Percentiles rank a stretch among this genome's conserved stretches.
These are phyloP conservation scores for Sporothrix euskadiensis DNA, from an alignment of 2,329 filamentous ascomycete species.

Conservation along the genomic window DNA sequence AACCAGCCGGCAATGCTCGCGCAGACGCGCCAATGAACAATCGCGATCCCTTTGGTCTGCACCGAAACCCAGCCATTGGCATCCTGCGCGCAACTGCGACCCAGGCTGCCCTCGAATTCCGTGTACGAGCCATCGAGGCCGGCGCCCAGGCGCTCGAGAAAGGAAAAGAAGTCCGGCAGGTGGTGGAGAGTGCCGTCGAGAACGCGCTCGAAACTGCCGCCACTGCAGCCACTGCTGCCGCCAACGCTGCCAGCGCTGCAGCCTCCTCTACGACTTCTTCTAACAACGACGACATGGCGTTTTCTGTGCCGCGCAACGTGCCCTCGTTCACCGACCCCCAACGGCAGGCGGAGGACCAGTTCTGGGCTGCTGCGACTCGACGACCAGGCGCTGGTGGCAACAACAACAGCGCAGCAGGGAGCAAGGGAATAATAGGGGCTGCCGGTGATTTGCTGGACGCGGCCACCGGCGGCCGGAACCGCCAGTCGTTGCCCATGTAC, in stretches of 20 bases:
- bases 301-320: constrained; percentile 67
- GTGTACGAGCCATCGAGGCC: constrained; percentile 52
- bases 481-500: constrained; percentile 79
- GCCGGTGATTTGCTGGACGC: constrained; percentile 66
- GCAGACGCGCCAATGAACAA: constrained; percentile 41
- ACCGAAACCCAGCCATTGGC: constrained; percentile 43
- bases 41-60: constrained; percentile 48
- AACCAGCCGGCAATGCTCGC: constrained; percentile 22
- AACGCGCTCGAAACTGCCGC: constrained; percentile 29
- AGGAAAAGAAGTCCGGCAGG: constrained; percentile 41
- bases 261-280: neutral
- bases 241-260: constrained; percentile 26
- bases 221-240: neutral
- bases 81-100: constrained; percentile 53
- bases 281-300: constrained; percentile 56
- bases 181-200: constrained; percentile 33
- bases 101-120: constrained; percentile 47
- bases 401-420: constrained; percentile 22
- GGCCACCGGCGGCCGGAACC: constrained; percentile 35
- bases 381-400: constrained; percentile 29
- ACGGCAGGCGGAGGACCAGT: constrained; percentile 64
- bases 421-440: constrained; percentile 58
- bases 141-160: constrained; percentile 51
- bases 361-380: constrained; percentile 57
- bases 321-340: constrained; percentile 67